phyloP scores from a whole-genome alignment of 805 yeast genomes.

The Barnettozyma pratensis region DNA sequence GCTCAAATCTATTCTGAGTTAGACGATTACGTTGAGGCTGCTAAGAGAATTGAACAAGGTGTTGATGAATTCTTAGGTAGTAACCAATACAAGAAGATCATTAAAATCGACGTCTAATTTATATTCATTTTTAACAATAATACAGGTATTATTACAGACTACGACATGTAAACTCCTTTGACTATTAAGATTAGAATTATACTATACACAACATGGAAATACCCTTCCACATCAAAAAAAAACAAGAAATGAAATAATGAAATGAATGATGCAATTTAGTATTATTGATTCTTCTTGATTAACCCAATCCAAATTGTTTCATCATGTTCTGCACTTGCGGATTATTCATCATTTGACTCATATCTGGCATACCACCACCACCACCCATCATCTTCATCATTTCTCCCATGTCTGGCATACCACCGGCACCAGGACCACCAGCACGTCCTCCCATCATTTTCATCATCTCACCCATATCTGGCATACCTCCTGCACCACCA shows the following conservation, averaged over 20 bases:
- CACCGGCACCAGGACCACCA: slow-evolving; percentile 42
- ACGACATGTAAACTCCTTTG: not conserved
- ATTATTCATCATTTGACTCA: slow-evolving; percentile 33
- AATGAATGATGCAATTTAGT: not conserved
- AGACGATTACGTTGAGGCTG: slow-evolving; percentile 46
- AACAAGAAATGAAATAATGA: not conserved
- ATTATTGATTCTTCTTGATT: not conserved
- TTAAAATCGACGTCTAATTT: not conserved
- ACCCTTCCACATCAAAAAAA: not conserved
- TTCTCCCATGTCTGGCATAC: slow-evolving; percentile 64
- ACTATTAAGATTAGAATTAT: too few relatives aligned
- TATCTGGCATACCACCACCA: slow-evolving; percentile 36
- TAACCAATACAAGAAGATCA: slow-evolving; percentile 1
- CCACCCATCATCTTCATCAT: slow-evolving; percentile 56
- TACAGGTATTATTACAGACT: not conserved
- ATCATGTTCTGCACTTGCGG: slow-evolving; percentile 44
- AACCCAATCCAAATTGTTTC: slow-evolving; percentile 39
- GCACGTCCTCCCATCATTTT: slow-evolving; percentile 37
- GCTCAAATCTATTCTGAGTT: slow-evolving; percentile 57
- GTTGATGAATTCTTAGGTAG: slow-evolving; percentile 22
- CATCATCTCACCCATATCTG: slow-evolving; percentile 61
- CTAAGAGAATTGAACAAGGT: slow-evolving; percentile 32
- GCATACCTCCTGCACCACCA: slow-evolving; percentile 64
- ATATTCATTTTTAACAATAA: not conserved
- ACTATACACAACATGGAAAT: too few relatives aligned